Evolutionary conservation across 306 rosid species (phyloP), one percentile per base, ranked within the genome.

Genomic region (Urtica urens): DNA sequence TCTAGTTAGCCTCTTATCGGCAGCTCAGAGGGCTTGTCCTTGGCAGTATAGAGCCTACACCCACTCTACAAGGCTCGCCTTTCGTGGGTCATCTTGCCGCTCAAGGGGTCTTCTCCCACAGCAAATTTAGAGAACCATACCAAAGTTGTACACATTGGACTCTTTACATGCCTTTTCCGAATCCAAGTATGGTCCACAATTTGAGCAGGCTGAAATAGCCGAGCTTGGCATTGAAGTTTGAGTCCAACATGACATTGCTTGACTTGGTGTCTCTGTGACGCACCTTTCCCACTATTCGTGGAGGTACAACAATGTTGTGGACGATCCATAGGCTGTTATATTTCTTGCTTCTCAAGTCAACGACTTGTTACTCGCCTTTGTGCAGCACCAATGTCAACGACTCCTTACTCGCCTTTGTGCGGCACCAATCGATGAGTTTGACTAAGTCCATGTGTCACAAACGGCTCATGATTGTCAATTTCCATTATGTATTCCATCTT

Each of bases 281-380:
- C 83, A 84, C 50, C 78, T 86, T 49, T 84, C 87, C 82, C 94
- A 78, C 45, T 84, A 92, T 63, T 84, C 87, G 26, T 84, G 92
- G 46, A 80, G 86, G 23, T 84, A 80, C 9, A 84, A 59, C n/a
- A 84, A 57, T 1, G 94, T 38, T 7, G 84, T 75, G 27, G 87
- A 78, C 49, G 80, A 57, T 7, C 92, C 92, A 10, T 70, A 43
- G 7, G 81, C 81, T 41, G 80, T 56, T 45, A 75, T 84, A 65
- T 70, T 48, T 68, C 94, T 78, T 12, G 61, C 21, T 0, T 26
- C 13, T 92, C 92, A 84, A 34, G 57, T 43, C 17, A 84, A 74
- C 21, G 53, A n/a, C n/a, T n/a, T n/a, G n/a, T n/a, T n/a, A n/a
- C n/a, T n/a, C n/a, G n/a, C n/a, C n/a, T n/a, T n/a, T n/a, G n/a